phyloP scores from a whole-genome alignment of 2,329 filamentous ascomycete species.

The Neofusicoccum sp. region DNA sequence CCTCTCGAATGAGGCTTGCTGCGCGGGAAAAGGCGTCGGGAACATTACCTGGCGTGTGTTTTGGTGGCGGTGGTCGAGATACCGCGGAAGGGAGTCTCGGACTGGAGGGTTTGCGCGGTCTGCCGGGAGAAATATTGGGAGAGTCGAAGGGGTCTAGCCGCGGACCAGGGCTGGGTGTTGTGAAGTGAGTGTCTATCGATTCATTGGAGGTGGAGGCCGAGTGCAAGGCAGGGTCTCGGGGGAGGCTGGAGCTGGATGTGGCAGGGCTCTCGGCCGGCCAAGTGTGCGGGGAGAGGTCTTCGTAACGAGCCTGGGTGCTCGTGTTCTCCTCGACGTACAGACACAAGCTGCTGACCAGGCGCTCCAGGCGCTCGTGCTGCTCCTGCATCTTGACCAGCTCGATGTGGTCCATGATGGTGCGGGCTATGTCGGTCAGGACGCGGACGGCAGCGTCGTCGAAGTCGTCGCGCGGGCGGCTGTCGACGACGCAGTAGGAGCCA shows the following conservation, averaged over 20 bases:
- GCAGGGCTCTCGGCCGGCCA: not conserved
- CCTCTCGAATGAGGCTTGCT: constrained; percentile 41
- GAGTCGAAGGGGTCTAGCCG: not conserved
- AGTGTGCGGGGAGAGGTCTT: not conserved
- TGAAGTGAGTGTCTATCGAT: not conserved
- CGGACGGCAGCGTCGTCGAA: constrained; percentile 32
- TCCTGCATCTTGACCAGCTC: constrained; percentile 3
- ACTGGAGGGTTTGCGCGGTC: not conserved
- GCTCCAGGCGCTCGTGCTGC: constrained; percentile 4
- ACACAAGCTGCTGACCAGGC: constrained; percentile 27
- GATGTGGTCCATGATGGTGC: constrained; percentile 27
- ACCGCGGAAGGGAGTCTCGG: not conserved
- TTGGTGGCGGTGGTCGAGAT: not conserved
- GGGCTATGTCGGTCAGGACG: not conserved
- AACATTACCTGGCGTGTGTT: not conserved
- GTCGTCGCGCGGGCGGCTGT: constrained; percentile 30
- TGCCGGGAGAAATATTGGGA: too few species aligned
- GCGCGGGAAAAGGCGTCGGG: constrained; percentile 33
- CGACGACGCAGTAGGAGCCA: constrained; percentile 35
- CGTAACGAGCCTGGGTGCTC: not conserved
- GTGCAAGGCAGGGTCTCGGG: not conserved
- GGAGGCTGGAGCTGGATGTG: too few species aligned
- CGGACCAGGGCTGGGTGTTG: not conserved
- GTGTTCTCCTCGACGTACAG: constrained; percentile 6
- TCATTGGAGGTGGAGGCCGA: not conserved